Evolutionary conservation across 2,329 filamentous ascomycete genomes (phyloP), one percentile per base, ranked within the genome.

Genomic region (Neofusicoccum cordaticola): DNA sequence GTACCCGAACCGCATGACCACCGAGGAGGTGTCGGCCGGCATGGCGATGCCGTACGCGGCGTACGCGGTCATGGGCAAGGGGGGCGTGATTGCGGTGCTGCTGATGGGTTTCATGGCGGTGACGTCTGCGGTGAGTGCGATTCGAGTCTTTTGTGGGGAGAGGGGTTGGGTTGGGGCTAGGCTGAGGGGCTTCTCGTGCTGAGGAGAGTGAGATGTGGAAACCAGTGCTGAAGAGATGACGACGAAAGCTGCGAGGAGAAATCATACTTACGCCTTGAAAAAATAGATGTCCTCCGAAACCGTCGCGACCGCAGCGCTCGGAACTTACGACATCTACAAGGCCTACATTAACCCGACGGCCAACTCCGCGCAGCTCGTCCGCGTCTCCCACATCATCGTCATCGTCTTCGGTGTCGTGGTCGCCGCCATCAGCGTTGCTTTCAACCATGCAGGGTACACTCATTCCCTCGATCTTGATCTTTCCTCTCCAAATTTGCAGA

Each of bases 251-350:
- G 27, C 5, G 27, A 31, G 27, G 27, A 31, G 27, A 31, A 31
- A 2, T 7, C 27, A 31, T 34, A 47, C 57, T 61, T 2, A 61
- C 42, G 34, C 22, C 41, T 8, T 27, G 9, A 1, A 7, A 31
- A 31, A n/a, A 2, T 17, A 64, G 58, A 64, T 64, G 50, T 79
- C 76, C 13, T 74, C 78, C 1, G 77, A 80, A 62, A 71, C 79
- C 17, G 79, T 79, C 39, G 76, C 78, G 0, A 77, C 79, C 1
- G 77, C 75, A 5, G 75, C 76, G 7, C 70, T 80, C 0, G 68
- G 78, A 2, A 79, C 78, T 0, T 81, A 78, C 65, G 78, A 81
- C 62, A 73, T 80, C n/a, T 81, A 80, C 72, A 79, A 79, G 66
- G 75, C 73, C 0, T 80, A 80, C 66, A 71, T 80, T 50, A 71